Percentiles rank a stretch among this genome's conserved stretches.
These are phyloP conservation scores for Pythium inflatum DNA, from an alignment of 352 stramenopile species.

Conservation along the genomic window DNA sequence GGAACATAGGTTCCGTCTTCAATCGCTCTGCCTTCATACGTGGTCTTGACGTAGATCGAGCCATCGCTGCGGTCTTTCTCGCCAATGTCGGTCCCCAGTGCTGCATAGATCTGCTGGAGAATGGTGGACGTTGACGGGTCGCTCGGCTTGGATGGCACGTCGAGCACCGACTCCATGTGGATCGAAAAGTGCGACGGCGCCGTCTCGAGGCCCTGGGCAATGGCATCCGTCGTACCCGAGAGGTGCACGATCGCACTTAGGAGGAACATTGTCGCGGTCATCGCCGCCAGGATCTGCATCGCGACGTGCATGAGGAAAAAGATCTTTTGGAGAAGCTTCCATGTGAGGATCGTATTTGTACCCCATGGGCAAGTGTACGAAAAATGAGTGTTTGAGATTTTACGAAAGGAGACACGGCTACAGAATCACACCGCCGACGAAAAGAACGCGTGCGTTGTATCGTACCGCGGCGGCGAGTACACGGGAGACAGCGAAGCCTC, in stretches of 20 bases:
- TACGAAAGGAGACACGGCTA: constrained; percentile 5
- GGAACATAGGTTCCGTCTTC: constrained; percentile 23
- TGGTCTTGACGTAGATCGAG: constrained; percentile 5
- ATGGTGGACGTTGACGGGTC: constrained; percentile 18
- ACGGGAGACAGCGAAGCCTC: neutral
- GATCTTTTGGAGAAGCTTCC: neutral
- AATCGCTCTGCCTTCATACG: constrained; percentile 10
- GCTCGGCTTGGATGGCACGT: neutral
- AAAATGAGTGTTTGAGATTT: neutral
- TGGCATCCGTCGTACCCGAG: constrained; percentile 24
- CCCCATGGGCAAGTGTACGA: neutral
- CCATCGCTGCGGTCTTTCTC: constrained; percentile 13
- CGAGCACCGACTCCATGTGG: constrained; percentile 5
- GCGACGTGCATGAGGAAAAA: constrained; percentile 10
- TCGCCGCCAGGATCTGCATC: constrained; percentile 28
- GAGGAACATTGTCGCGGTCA: constrained; percentile 15
- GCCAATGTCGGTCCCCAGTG: constrained; percentile 2
- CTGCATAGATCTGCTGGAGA: constrained; percentile 19
- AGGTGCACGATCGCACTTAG: constrained; percentile 27
- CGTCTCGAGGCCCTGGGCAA: constrained; percentile 17
- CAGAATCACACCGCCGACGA: constrained; percentile 13
- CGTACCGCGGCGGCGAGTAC: constrained; percentile 9
- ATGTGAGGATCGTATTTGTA: constrained; percentile 6
- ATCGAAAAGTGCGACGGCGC: neutral
- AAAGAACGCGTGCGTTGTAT: neutral